Base-by-base conservation (phyloP, 192 early-diverging fungal species). In the Umbelopsis vinacea region DNA sequence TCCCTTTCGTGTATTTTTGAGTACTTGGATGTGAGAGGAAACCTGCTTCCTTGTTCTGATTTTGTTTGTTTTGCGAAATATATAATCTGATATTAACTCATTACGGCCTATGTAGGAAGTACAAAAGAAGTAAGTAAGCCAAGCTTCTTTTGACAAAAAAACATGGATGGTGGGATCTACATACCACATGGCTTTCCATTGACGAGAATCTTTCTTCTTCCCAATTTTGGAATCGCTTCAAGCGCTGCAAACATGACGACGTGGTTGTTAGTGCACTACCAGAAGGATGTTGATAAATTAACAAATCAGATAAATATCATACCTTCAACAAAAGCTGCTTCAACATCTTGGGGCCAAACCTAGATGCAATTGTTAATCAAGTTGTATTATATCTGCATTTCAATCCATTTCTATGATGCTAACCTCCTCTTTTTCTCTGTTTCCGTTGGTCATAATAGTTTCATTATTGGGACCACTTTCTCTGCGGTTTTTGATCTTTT, bases 11-110 rank as follows among this genome's bases (percentile, higher is more conserved):
- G 90, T 90, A 71, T 93, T 89, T 66, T 88, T 89, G 76, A 91
- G 82, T 9, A 93, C 92, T 72, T 93, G 92, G 37, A 93, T 91
- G 71, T 93, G 92, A 21, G 89, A 92, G 2, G 90, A 92, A 7
- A 93, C 90, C 70, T 93, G 92, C 75, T 93, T 93, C 63, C 90
- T 83, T n/a, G 90, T 84, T 11, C 92, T 83, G 33, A 83, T 85
- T 43, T 87, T 89, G 55, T 76, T 50, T 1, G 90, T 93, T 48
- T 88, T 85, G 73, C 85, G 86, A 46, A 84, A 90, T 22, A 92
- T 92, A 72, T 85, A 92, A 38, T 91, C 89, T 8, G 92, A 89
- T 37, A 93, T 91, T 15, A 92, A 80, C 73, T 93, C 90, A 74
- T 93, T 93, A 11, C 92, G 82, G 17, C 91, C 89, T 83, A 70